These are phyloP conservation scores for Syzygium jambos DNA, from an alignment of 345 rosid genomes.

Conservation along the genomic window DNA sequence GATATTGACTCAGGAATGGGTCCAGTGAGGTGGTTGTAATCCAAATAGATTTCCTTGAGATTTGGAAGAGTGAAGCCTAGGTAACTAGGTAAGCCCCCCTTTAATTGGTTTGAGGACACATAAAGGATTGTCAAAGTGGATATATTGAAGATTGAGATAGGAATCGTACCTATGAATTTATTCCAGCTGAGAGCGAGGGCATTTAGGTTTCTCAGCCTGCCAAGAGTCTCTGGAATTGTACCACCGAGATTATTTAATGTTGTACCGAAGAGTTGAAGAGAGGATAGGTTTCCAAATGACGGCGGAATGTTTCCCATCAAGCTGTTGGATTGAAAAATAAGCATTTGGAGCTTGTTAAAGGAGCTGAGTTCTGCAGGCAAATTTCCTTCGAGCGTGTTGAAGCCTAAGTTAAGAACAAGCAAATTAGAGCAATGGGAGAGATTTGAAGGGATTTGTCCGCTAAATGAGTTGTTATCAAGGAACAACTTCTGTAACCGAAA, in stretches of 20 bases:
- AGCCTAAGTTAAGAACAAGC: accelerated
- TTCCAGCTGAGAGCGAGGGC: accelerated
- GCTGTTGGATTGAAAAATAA: accelerated
- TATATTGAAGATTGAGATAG: not conserved
- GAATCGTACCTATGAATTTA: accelerated
- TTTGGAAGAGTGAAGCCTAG: not conserved
- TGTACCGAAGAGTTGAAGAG: not conserved
- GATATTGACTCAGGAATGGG: not conserved
- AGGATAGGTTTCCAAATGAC: conserved; percentile 8
- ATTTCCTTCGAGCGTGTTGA: conserved; percentile 2
- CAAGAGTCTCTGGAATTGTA: not conserved
- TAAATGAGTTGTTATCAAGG: conserved; percentile 3
- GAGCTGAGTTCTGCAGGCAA: conserved; percentile 1
- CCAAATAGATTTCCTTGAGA: accelerated
- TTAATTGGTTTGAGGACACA: accelerated
- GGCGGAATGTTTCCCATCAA: conserved; percentile 4
- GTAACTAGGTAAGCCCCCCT: accelerated
- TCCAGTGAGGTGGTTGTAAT: accelerated
- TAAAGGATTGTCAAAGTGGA: accelerated
- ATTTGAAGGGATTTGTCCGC: conserved; percentile 3
- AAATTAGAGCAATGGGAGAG: conserved; percentile 5
- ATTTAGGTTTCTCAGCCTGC: accelerated
- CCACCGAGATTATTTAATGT: accelerated
- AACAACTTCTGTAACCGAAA: accelerated
- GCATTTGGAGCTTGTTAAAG: not conserved